Evolutionary conservation across 192 early-diverging fungal genomes (phyloP).

Genomic region (Mortierella alpina): DNA sequence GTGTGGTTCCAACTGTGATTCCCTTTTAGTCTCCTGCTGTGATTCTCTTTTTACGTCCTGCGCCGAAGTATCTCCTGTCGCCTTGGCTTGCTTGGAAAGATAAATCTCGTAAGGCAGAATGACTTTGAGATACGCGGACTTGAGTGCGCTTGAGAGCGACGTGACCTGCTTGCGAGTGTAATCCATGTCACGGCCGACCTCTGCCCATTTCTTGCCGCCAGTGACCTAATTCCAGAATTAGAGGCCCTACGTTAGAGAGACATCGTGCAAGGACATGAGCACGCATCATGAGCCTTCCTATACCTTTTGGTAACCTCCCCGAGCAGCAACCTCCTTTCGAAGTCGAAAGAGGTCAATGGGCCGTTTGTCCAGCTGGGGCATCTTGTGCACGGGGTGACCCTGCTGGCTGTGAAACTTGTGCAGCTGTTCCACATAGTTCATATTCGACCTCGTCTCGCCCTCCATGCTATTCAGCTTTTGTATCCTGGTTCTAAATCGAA

Average conservation of each 20-base stretch:
- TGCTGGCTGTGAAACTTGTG: constrained; percentile 87
- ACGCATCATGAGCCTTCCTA: neutral
- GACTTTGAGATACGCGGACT: constrained; percentile 72
- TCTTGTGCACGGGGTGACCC: constrained; percentile 76
- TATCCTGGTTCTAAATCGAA: constrained; percentile 89
- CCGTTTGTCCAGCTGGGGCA: constrained; percentile 87
- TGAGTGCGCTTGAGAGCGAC: constrained; percentile 79
- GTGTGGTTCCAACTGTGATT: neutral
- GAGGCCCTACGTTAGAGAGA: neutral
- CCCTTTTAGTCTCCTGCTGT: neutral
- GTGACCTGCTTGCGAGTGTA: constrained; percentile 80
- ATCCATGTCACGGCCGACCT: constrained; percentile 80
- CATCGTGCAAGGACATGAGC: neutral
- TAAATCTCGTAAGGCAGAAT: constrained; percentile 79
- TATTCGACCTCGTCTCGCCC: constrained; percentile 83
- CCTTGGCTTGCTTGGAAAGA: constrained; percentile 61
- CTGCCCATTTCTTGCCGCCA: constrained; percentile 83
- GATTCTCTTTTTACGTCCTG: constrained; percentile 9
- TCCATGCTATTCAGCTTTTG: constrained; percentile 95
- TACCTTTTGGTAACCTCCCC: constrained; percentile 82
- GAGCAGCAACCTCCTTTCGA: constrained; percentile 80
- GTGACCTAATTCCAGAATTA: constrained; percentile 64
- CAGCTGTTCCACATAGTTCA: constrained; percentile 93
- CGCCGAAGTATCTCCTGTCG: constrained; percentile 4
- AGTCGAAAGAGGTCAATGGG: constrained; percentile 88